Evolutionary conservation across 2,329 filamentous ascomycete genomes (phyloP), one percentile per base, ranked within the genome.

Genomic region (Cercospora sesami): DNA sequence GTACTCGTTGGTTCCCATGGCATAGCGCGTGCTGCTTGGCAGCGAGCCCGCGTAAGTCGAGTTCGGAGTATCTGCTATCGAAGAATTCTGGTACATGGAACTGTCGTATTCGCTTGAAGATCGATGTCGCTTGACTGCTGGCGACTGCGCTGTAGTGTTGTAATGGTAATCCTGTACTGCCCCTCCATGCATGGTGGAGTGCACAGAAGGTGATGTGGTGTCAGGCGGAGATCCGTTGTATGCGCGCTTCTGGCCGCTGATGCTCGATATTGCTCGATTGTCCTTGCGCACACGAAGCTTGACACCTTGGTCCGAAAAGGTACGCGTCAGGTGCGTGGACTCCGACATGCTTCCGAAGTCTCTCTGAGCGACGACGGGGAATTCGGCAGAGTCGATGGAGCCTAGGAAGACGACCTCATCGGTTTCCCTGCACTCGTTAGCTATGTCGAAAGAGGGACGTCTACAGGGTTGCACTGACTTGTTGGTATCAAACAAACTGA

Each of bases 241-340:
- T 26, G 68, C 63, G 48, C 71, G 71, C 62, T 72, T 73, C 36
- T 39, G 57, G 12, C 71, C 71, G 36, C 69, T 67, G 48, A 70
- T 72, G 63, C n/a, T 59, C 23, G 69, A 69, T 42, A 71, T 70
- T 26, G 70, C 74, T 26, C 91, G 85, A 55, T 91, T 90, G 78
- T 96, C 93, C 78, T 96, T 96, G 64, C 93, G 88, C 58, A 96
- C 85, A 63, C 93, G 86, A 33, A 97, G 82, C 62, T 92, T 89
- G 14, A 96, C 91, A 8, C 93, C 93, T 77, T 96, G 93, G 74
- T 96, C 93, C 71, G 91, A 91, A 78, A 97, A 94, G 0, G 90
- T 89, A 62, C 92, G 86, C 0, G 93, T 95, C 53, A 96, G 81
- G 72, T 89, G 88, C 0, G 92, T 95, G 1, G 92, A 96, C 78